A percentile compares a stretch with the other conserved stretches of the same genome.
These are phyloP conservation scores for Fragaria ananassa DNA, from an alignment of 306 rosid genomes.

Conservation along the genomic window DNA sequence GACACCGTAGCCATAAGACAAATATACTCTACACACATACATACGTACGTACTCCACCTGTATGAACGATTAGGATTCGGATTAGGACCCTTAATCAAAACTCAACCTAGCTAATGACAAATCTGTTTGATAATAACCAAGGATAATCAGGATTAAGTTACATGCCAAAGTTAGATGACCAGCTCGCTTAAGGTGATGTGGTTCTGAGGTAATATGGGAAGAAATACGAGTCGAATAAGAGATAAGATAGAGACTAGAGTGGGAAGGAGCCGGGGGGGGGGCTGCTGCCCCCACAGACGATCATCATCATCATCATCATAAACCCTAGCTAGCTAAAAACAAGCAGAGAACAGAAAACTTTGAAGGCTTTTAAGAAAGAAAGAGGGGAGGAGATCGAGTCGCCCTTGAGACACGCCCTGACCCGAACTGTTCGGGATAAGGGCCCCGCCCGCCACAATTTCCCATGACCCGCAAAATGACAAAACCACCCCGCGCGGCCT, in stretches of 20 bases:
- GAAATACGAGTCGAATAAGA: background rate
- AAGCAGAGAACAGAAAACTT: background rate
- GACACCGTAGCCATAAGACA: background rate
- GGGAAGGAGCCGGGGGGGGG: constrained; percentile 24
- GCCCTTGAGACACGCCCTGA: constrained; percentile 37
- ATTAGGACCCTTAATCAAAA: background rate
- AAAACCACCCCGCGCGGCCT: background rate
- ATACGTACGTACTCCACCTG: background rate
- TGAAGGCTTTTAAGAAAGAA: background rate
- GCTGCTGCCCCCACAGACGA: constrained; percentile 29
- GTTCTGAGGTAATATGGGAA: background rate
- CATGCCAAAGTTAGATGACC: background rate
- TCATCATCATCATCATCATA: background rate
- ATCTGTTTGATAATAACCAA: background rate
- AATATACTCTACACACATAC: background rate
- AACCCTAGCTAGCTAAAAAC: background rate
- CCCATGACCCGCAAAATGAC: constrained; percentile 29
- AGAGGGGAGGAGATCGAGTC: constrained; percentile 8
- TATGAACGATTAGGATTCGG: background rate
- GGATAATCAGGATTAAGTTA: background rate
- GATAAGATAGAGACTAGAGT: background rate
- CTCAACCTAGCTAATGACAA: background rate
- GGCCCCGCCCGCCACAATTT: constrained; percentile 37
- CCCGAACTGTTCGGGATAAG: constrained; percentile 29
- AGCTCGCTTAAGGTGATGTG: background rate